Conservation (phyloP, 306 rosid species). For the Ormosia semicastrata region DNA sequence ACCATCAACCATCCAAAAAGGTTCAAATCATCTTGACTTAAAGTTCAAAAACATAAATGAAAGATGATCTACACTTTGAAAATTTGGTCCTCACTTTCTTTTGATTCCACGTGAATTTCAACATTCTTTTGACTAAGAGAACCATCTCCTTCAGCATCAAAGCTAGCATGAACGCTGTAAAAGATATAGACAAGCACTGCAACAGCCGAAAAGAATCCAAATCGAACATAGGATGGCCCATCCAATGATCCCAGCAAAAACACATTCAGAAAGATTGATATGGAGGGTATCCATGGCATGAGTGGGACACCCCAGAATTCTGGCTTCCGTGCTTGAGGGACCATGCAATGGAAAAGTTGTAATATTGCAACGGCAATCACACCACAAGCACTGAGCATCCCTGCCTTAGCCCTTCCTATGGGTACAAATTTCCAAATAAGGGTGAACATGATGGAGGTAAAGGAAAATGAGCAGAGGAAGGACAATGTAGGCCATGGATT, state of each 20-base stretch:
- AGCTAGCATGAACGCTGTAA: conserved; percentile 93
- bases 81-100: conserved; percentile 38
- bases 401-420: conserved; percentile 49
- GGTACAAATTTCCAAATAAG: conserved; percentile 69
- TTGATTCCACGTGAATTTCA: conserved; percentile 43
- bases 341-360: conserved; percentile 66
- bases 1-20: conserved; percentile 31
- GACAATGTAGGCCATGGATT: conserved; percentile 90
- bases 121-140: conserved; percentile 52
- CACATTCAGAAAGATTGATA: conserved; percentile 74
- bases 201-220: conserved; percentile 67
- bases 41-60: background rate
- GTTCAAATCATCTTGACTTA: conserved; percentile 1
- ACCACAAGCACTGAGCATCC: conserved; percentile 51
- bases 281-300: conserved; percentile 94
- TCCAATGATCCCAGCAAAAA: conserved; percentile 74
- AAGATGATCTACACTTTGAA: conserved; percentile 46
- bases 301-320: conserved; percentile 95
- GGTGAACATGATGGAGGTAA: conserved; percentile 61
- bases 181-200: conserved; percentile 63
- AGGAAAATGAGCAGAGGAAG: conserved; percentile 65
- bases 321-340: conserved; percentile 79
- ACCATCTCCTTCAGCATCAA: conserved; percentile 67
- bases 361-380: conserved; percentile 47
- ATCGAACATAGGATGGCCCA: conserved; percentile 73